A percentile compares a stretch with the other conserved stretches of the same genome.
These are phyloP conservation scores for Ophiostoma populinum DNA, from an alignment of 2,329 filamentous ascomycete species.

Conservation along the genomic window DNA sequence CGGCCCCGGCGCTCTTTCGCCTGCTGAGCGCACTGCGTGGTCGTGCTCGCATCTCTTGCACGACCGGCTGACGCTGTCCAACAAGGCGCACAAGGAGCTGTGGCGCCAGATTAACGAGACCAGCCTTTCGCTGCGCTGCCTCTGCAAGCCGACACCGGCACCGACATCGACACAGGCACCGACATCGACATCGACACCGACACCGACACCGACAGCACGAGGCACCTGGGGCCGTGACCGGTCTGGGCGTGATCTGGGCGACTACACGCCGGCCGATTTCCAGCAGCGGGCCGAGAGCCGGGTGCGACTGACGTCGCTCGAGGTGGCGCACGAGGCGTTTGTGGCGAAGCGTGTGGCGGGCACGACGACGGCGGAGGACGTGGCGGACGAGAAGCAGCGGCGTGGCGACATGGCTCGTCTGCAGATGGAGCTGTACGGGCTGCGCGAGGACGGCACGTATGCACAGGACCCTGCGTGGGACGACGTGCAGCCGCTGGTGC, in stretches of 20 bases:
- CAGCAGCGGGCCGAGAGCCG: slow-evolving; percentile 25
- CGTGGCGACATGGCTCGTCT: slow-evolving; percentile 34
- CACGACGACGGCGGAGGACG: slow-evolving; percentile 15
- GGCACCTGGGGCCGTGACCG: slow-evolving; percentile 33
- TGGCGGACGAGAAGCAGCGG: slow-evolving; percentile 28
- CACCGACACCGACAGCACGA: slow-evolving; percentile 8
- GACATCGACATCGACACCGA: no score
- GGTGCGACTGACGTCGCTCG: slow-evolving; percentile 24
- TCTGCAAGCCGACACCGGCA: slow-evolving; percentile 11
- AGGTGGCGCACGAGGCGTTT: slow-evolving; percentile 28
- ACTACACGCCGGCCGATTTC: slow-evolving; percentile 30
- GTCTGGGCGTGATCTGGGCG: slow-evolving; percentile 29
- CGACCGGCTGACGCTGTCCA: slow-evolving; percentile 13
- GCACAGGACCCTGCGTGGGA: slow-evolving; percentile 61
- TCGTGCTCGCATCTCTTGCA: slow-evolving; percentile 28
- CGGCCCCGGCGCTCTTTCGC: slow-evolving; percentile 27
- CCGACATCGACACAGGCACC: no score
- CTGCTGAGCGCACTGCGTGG: slow-evolving; percentile 32
- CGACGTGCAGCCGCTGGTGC: slow-evolving; percentile 65
- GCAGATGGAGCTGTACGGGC: slow-evolving; percentile 34
- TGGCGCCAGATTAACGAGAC: slow-evolving; percentile 39
- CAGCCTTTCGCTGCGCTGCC: slow-evolving; percentile 29
- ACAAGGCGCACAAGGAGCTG: slow-evolving; percentile 37
- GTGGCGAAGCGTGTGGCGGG: slow-evolving; percentile 18
- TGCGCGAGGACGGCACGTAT: slow-evolving; percentile 31